Evolutionary conservation across 2,329 filamentous ascomycete genomes (phyloP), one percentile per base, ranked within the genome.

Genomic region (Aspergillus melleus): DNA sequence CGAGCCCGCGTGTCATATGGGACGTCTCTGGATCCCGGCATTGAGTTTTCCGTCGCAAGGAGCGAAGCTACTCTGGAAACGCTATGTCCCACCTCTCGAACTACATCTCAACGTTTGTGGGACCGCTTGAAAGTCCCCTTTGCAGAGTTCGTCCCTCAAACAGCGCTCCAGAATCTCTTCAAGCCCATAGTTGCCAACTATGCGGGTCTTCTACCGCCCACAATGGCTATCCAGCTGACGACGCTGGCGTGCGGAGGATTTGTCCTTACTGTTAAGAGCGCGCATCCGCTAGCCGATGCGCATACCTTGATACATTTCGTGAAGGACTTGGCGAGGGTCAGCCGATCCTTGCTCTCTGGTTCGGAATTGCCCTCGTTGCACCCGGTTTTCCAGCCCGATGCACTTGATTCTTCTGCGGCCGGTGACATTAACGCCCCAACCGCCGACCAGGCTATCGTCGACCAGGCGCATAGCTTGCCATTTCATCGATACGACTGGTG

Each of bases 401-500:
- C 65, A 26, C 69, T 83, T 2, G 80, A 82, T 52, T 46, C 60
- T 1, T 57, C 58, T 46, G 74, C 69, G 0, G 59, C 65, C 16
- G 69, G 69, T 19, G 59, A 69, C 51, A 66, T 71, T 55, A 62
- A 71, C 49, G 57, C 54, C 11, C n/a, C 70, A n/a, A 53, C 36
- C 1, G 51, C 63, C 1, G 65, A 66, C 4, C 65, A 73, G 0
- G 65, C 74, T n/a, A 58, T 70, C 2, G 61, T 70, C 5, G 64
- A 68, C 6, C 53, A 74, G 20, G 59, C 64, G 8, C 63, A 66
- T 2, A 32, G 20, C 6, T 65, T 84, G 5, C 80, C 81, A 1
- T 69, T 79, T 56, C 77, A 82, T 62, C 75, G 81, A 6, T 82
- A 76, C 58, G 78, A 83, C 68, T 83, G 80, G 77, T 84, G 79